These are phyloP conservation scores for Nakazawaea wickerhamii DNA, from an alignment of 805 yeast genomes.

Conservation along the genomic window DNA sequence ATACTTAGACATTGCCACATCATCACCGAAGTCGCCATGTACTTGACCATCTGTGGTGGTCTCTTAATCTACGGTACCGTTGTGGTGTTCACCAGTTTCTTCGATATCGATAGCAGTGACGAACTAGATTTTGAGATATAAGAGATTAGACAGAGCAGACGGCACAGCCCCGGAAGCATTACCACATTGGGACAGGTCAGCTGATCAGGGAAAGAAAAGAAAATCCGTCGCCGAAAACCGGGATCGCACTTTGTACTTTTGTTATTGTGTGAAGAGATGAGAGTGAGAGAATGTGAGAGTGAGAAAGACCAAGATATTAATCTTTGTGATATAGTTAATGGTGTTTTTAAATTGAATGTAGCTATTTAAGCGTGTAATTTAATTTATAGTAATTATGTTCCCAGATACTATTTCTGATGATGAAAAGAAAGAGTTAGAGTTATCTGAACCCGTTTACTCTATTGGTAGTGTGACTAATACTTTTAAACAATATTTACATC, in stretches of 20 bases:
- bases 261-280: too few relatives aligned
- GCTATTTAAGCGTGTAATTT: too few relatives aligned
- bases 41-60: constrained; percentile 81
- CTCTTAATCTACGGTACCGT: constrained; percentile 75
- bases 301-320: not conserved
- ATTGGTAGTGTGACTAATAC: constrained; percentile 18
- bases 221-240: constrained; percentile 5
- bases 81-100: constrained; percentile 74
- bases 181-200: not conserved
- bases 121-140: constrained; percentile 24
- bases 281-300: too few relatives aligned
- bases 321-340: too few relatives aligned
- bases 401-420: constrained; percentile 22
- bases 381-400: constrained; percentile 20
- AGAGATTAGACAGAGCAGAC: too few relatives aligned
- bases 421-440: constrained; percentile 32
- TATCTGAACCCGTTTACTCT: constrained; percentile 36
- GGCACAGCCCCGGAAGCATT: constrained; percentile 3
- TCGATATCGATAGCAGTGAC: constrained; percentile 47
- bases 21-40: constrained; percentile 62
- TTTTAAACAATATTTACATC: constrained; percentile 14
- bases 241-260: too few relatives aligned
- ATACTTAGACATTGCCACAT: constrained; percentile 71
- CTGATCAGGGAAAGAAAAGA: not conserved
- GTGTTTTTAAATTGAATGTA: too few relatives aligned